Conservation (phyloP, 2,329 filamentous ascomycete genomes). For the Fusarium piperis region DNA sequence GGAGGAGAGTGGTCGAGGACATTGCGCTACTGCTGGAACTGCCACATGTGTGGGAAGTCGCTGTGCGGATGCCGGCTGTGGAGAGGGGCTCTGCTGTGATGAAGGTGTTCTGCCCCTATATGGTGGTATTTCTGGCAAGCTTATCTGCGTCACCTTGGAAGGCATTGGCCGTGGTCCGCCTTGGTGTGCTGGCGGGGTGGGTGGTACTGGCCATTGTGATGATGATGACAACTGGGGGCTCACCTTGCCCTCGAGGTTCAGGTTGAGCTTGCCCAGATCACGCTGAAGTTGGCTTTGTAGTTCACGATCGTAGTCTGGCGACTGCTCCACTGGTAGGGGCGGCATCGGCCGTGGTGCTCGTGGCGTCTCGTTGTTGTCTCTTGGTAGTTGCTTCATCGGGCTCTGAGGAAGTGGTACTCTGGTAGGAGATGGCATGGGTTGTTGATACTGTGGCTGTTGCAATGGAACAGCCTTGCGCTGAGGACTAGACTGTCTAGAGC, state of each 20-base stretch:
- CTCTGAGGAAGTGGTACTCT: conserved; percentile 68
- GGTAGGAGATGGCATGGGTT: conserved; percentile 57
- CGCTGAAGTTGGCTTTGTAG: conserved; percentile 71
- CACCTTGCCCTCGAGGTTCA: conserved; percentile 46
- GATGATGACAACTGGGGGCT: conserved; percentile 22
- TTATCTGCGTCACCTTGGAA: conserved; percentile 54
- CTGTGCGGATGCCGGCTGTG: conserved; percentile 40
- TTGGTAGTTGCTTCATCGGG: conserved; percentile 43
- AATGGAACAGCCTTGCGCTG: conserved; percentile 64
- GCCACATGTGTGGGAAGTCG: conserved; percentile 29
- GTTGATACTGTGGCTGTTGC: conserved; percentile 28
- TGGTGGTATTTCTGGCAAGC: conserved; percentile 65
- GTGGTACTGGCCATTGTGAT: conserved; percentile 31
- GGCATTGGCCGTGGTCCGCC: conserved; percentile 49
- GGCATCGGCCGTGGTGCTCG: conserved; percentile 58
- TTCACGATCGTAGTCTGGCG: conserved; percentile 68
- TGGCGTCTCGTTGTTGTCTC: conserved; percentile 58
- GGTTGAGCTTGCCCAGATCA: conserved; percentile 67
- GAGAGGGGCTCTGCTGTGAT: conserved; percentile 41
- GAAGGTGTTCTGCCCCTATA: conserved; percentile 55
- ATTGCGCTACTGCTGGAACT: conserved; percentile 26
- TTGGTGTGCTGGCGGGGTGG: conserved; percentile 49
- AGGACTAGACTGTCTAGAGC: conserved; percentile 67
- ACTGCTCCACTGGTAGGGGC: conserved; percentile 57
- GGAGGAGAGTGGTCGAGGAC: conserved; percentile 40